These are phyloP conservation scores for Lepraria neglecta DNA, from an alignment of 495 filamentous ascomycete species.

Conservation along the genomic window DNA sequence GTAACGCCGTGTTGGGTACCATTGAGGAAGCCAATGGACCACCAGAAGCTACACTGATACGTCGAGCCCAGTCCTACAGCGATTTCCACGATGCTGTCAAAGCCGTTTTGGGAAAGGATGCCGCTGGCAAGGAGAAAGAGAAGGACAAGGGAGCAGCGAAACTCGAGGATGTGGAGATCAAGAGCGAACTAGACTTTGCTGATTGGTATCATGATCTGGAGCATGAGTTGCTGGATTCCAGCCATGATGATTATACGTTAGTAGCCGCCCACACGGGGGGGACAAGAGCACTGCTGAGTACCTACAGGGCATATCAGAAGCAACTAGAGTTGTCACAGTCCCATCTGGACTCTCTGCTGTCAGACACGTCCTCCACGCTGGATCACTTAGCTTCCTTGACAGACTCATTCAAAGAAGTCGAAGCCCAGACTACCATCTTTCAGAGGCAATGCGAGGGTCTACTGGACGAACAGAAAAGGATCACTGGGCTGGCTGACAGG, in stretches of 20 bases:
- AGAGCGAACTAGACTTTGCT: constrained; percentile 55
- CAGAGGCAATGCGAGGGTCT: constrained; percentile 85
- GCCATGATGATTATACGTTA: constrained; percentile 81
- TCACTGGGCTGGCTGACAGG: constrained; percentile 68
- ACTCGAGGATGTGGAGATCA: constrained; percentile 32
- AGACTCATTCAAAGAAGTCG: constrained; percentile 76
- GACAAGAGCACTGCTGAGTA: constrained; percentile 8
- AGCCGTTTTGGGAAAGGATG: constrained; percentile 47
- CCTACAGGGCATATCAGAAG: constrained; percentile 62
- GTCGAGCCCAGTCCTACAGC: constrained; percentile 68
- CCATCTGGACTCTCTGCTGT: constrained; percentile 74
- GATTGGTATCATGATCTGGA: constrained; percentile 58
- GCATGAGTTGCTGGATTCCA: constrained; percentile 64
- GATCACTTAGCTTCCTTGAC: constrained; percentile 68
- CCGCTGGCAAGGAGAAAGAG: constrained; percentile 36
- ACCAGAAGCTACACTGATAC: constrained; percentile 53
- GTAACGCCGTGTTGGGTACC: constrained; percentile 12
- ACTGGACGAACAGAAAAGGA: constrained; percentile 66
- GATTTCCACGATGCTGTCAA: constrained; percentile 63
- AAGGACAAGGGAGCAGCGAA: constrained; percentile 27
- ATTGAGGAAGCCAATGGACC: constrained; percentile 40
- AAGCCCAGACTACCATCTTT: constrained; percentile 83
- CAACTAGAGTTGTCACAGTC: constrained; percentile 71
- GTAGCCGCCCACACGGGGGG: constrained; percentile 23
- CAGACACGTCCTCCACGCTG: constrained; percentile 65